Percentiles rank a stretch among this genome's conserved stretches.
phyloP scores from a whole-genome alignment of 345 rosid genomes.

The Pistacia atlantica region DNA sequence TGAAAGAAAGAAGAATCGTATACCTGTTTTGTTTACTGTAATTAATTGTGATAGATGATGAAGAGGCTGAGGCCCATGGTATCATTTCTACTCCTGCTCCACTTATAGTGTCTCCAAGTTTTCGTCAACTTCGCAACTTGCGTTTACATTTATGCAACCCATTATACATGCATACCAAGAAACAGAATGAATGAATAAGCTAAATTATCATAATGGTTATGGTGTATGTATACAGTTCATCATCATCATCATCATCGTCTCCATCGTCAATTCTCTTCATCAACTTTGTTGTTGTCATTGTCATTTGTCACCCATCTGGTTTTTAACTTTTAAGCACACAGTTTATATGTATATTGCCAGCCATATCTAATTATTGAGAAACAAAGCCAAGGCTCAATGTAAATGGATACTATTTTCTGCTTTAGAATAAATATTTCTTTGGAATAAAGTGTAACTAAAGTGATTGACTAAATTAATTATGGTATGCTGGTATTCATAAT shows the following conservation, averaged over 20 bases:
- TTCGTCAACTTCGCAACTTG: background rate
- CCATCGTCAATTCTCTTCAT: background rate
- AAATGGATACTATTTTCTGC: background rate
- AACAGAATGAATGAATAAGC: background rate
- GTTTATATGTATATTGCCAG: background rate
- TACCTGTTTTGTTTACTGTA: background rate
- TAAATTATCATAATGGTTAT: too few relatives aligned
- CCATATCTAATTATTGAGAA: background rate
- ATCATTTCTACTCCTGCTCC: background rate
- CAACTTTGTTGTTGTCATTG: background rate
- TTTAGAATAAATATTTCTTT: background rate
- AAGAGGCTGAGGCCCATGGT: background rate
- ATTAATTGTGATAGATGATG: too few relatives aligned
- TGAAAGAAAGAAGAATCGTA: background rate
- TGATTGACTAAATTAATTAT: constrained; percentile 3
- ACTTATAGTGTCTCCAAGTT: background rate
- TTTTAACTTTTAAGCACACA: background rate
- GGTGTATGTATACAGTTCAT: background rate
- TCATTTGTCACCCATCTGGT: background rate
- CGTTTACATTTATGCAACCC: background rate
- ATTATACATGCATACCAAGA: background rate
- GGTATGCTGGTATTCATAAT: background rate
- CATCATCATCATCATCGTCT: background rate
- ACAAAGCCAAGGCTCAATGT: background rate
- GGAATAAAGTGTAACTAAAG: background rate